These are phyloP conservation scores for Rusavskia elegans DNA, from an alignment of 495 filamentous ascomycete genomes.

Conservation along the genomic window DNA sequence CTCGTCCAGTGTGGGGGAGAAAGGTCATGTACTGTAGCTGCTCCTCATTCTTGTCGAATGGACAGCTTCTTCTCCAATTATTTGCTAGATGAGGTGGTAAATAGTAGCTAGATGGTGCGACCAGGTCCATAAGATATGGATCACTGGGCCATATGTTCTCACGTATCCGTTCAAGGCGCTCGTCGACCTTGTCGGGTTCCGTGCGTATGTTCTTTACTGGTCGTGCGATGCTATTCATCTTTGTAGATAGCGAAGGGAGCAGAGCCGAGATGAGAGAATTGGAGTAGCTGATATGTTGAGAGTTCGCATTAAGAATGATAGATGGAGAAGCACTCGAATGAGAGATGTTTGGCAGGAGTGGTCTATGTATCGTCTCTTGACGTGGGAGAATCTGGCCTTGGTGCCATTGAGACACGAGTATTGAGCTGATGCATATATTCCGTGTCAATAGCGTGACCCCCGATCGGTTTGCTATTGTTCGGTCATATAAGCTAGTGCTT, in stretches of 20 bases:
- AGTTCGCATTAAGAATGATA: background rate
- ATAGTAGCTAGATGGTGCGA: conserved; percentile 21
- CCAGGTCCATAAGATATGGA: conserved; percentile 25
- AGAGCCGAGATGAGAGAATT: background rate
- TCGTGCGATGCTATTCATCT: background rate
- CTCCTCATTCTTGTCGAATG: conserved; percentile 31
- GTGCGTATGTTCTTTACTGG: background rate
- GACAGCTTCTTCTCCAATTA: conserved; percentile 31
- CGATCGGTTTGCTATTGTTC: background rate
- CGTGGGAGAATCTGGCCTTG: background rate
- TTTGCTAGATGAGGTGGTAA: conserved; percentile 22
- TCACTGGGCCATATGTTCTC: conserved; percentile 31
- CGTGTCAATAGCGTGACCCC: too few species aligned
- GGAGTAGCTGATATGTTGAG: background rate
- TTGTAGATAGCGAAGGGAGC: background rate
- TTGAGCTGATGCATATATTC: background rate
- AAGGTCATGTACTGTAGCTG: conserved; percentile 40
- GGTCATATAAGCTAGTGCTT: background rate
- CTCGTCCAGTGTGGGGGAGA: conserved; percentile 26
- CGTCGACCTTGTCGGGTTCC: conserved; percentile 15
- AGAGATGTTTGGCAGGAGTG: background rate
- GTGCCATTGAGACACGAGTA: background rate
- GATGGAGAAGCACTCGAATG: background rate
- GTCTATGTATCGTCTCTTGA: background rate
- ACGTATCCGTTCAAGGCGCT: conserved; percentile 25